Percentiles rank a stretch among this genome's conserved stretches.
These are phyloP conservation scores for Monosporascus sp. DNA, from an alignment of 2,329 filamentous ascomycete species.

Conservation along the genomic window DNA sequence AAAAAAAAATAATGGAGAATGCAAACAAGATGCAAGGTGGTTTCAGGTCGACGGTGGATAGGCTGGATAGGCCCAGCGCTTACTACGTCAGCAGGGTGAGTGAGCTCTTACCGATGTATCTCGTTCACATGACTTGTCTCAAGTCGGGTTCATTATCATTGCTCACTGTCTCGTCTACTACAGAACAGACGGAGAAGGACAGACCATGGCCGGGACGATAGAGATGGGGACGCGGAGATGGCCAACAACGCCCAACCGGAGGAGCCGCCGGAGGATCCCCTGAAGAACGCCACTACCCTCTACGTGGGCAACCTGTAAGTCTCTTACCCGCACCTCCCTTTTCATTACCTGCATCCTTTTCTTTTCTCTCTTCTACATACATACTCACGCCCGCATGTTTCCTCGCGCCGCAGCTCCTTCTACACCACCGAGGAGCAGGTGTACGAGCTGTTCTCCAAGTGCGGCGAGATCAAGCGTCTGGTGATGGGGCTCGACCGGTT, in stretches of 20 bases:
- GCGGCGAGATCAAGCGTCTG: conserved; percentile 95
- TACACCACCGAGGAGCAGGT: conserved; percentile 99
- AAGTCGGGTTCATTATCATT: neutral
- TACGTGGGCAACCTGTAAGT: conserved; percentile 93
- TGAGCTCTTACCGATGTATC: conserved; percentile 6
- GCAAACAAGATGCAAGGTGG: conserved; percentile 36
- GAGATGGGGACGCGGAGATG: conserved; percentile 51
- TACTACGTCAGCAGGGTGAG: conserved; percentile 81
- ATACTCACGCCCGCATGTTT: neutral
- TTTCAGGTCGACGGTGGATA: conserved; percentile 71
- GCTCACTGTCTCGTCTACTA: conserved; percentile 6
- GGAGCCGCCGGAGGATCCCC: conserved; percentile 64
- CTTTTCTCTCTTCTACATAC: neutral
- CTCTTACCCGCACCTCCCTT: conserved; percentile 1
- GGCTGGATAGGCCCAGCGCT: conserved; percentile 89
- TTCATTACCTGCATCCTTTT: neutral
- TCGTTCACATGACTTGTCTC: too few species aligned
- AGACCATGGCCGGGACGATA: conserved; percentile 43
- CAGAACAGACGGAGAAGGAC: conserved; percentile 68
- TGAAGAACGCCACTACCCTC: conserved; percentile 85
- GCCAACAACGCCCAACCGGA: conserved; percentile 34
- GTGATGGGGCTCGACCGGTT: conserved; percentile 97
- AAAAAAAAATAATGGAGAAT: neutral
- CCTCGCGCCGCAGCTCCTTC: conserved; percentile 60
- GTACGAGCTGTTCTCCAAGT: conserved; percentile 92